A percentile compares a stretch with the other conserved stretches of the same genome.
Evolutionary conservation across 768 basidiomycete species (phyloP).

Genomic region (Mrakia hoshinonis): DNA sequence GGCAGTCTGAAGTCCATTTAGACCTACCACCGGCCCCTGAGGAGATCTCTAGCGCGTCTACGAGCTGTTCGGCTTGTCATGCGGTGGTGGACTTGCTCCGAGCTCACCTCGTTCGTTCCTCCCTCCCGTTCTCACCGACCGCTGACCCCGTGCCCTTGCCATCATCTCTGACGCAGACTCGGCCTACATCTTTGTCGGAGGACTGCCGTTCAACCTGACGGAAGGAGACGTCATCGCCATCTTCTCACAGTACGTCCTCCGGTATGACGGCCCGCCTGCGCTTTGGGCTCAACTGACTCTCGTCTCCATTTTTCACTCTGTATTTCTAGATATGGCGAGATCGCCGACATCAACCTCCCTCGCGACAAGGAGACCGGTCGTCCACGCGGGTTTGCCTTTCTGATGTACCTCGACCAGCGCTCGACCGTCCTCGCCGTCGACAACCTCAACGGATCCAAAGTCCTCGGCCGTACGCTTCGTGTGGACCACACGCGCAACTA

Average conservation of each 20-base stretch:
- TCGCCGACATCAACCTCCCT: conserved; percentile 89
- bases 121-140: neutral
- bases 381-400: conserved; percentile 81
- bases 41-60: neutral
- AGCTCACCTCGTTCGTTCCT: neutral
- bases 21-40: too few species aligned
- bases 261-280: neutral
- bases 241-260: conserved; percentile 77
- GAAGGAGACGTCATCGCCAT: conserved; percentile 97
- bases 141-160: neutral
- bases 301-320: conserved; percentile 14
- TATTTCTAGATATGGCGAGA: conserved; percentile 74
- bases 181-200: conserved; percentile 89
- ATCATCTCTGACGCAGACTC: conserved; percentile 52
- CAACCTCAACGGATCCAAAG: conserved; percentile 90
- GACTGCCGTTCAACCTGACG: conserved; percentile 76
- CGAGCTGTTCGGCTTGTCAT: neutral
- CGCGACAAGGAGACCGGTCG: conserved; percentile 89
- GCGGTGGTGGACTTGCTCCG: neutral
- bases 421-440: conserved; percentile 94
- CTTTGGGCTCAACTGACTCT: conserved; percentile 7
- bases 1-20: too few species aligned
- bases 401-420: conserved; percentile 98
- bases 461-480: conserved; percentile 74
- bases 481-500: conserved; percentile 62